phyloP scores from a whole-genome alignment of 441 rosid genomes.

The Adansonia gregorii region DNA sequence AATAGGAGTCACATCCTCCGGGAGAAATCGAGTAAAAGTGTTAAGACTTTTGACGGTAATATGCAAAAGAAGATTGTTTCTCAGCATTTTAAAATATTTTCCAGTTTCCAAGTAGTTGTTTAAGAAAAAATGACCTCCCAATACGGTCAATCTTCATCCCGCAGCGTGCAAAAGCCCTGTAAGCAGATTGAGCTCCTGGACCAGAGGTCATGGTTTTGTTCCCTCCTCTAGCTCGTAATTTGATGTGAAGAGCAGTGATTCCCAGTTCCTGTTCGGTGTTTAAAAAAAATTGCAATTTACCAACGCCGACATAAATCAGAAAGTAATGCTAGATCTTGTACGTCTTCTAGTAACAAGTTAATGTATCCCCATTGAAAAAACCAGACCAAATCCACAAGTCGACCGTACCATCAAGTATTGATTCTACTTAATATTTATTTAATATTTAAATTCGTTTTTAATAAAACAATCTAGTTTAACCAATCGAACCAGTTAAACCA shows the following conservation, averaged over 20 bases:
- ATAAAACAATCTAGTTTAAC: too few relatives aligned
- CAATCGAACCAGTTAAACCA: too few relatives aligned
- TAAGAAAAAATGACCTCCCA: slow-evolving; percentile 41
- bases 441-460: too few relatives aligned
- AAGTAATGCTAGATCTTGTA: background rate
- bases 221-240: slow-evolving; percentile 90
- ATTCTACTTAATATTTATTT: too few relatives aligned
- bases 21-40: background rate
- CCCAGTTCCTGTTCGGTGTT: slow-evolving; percentile 66
- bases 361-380: background rate
- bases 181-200: slow-evolving; percentile 91
- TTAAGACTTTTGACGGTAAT: background rate
- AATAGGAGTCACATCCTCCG: slow-evolving; percentile 52
- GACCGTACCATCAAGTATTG: too few relatives aligned
- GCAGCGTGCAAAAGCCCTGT: slow-evolving; percentile 86
- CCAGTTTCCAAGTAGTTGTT: background rate
- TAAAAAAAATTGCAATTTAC: background rate
- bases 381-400: too few relatives aligned
- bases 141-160: slow-evolving; percentile 92
- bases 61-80: background rate
- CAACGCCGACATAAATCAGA: background rate
- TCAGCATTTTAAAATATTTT: background rate
- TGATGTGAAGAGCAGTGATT: slow-evolving; percentile 80
- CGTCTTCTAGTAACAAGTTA: background rate
- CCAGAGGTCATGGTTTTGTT: slow-evolving; percentile 93